Percentiles rank a stretch among this genome's conserved stretches.
Conservation (phyloP, 2,329 filamentous ascomycete species). For the Arthrinium phaeospermum region DNA sequence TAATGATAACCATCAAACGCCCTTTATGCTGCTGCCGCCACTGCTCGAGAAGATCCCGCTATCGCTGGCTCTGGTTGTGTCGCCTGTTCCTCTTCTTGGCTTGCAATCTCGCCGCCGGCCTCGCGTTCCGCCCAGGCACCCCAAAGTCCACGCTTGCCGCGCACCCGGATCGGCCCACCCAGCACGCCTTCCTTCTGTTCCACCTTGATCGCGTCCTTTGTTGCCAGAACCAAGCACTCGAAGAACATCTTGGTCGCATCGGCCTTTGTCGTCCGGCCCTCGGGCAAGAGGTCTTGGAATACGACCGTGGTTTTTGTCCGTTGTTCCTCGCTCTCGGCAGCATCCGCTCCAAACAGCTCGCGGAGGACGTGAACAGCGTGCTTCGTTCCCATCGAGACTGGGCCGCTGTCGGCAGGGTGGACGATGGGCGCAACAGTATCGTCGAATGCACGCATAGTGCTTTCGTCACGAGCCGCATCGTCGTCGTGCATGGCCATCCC, state of each 20-base stretch:
- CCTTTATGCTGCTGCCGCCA: slow-evolving; percentile 38
- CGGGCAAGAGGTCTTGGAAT: slow-evolving; percentile 91
- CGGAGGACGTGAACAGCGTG: slow-evolving; percentile 94
- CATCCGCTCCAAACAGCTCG: slow-evolving; percentile 80
- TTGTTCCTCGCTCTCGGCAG: slow-evolving; percentile 71
- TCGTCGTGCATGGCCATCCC: slow-evolving; percentile 52
- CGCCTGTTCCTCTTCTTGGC: slow-evolving; percentile 51
- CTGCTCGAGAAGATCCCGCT: slow-evolving; percentile 37
- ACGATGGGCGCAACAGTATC: slow-evolving; percentile 77
- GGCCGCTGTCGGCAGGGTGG: slow-evolving; percentile 82
- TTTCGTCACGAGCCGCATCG: slow-evolving; percentile 51
- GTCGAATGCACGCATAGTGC: slow-evolving; percentile 70
- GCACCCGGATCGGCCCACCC: slow-evolving; percentile 80
- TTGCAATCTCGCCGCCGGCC: slow-evolving; percentile 66
- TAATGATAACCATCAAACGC: slow-evolving; percentile 13
- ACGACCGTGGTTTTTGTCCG: slow-evolving; percentile 78
- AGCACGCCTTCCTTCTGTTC: slow-evolving; percentile 78
- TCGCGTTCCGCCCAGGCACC: slow-evolving; percentile 90
- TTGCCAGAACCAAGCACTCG: slow-evolving; percentile 91
- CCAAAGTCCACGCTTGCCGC: slow-evolving; percentile 95
- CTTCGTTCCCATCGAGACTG: slow-evolving; percentile 89
- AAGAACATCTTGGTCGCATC: slow-evolving; percentile 99
- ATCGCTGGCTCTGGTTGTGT: slow-evolving; percentile 42
- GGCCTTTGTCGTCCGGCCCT: slow-evolving; percentile 77
- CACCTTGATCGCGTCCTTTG: slow-evolving; percentile 97